These are phyloP conservation scores for Periglandula ipomoeae DNA, from an alignment of 2,329 filamentous ascomycete species.

Conservation along the genomic window DNA sequence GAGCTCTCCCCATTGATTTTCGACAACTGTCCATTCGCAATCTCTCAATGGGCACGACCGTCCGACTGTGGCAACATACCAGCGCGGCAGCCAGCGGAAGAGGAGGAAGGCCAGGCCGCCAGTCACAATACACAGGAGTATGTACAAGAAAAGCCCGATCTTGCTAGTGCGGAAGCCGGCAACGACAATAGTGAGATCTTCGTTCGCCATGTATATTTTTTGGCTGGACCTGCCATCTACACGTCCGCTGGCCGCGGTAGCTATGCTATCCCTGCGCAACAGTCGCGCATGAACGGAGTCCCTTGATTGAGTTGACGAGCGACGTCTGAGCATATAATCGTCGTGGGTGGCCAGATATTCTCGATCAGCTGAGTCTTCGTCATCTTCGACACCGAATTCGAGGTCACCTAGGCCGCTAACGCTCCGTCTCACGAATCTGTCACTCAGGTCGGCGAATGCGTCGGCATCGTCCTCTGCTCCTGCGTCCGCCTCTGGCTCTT, in stretches of 20 bases:
- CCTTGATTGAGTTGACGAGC: conserved; percentile 52
- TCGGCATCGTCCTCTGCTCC: conserved; percentile 18
- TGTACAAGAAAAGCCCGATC: conserved; percentile 60
- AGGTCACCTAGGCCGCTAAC: conserved; percentile 30
- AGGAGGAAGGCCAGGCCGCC: conserved; percentile 74
- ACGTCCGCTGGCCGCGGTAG: conserved; percentile 57
- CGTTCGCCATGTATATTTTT: conserved; percentile 86
- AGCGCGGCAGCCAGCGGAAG: conserved; percentile 81
- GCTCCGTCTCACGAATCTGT: conserved; percentile 20
- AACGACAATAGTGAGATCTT: conserved; percentile 89
- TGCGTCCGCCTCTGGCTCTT: conserved; percentile 38
- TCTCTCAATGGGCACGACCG: conserved; percentile 57
- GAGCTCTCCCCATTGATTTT: conserved; percentile 97
- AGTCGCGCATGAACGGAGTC: conserved; percentile 54
- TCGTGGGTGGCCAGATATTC: conserved; percentile 31
- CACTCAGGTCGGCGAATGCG: conserved; percentile 17
- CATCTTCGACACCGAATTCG: conserved; percentile 31
- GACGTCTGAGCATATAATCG: conserved; percentile 45
- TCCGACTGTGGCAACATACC: conserved; percentile 72
- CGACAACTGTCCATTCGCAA: conserved; percentile 87
- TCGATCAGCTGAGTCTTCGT: conserved; percentile 30
- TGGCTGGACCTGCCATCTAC: conserved; percentile 62
- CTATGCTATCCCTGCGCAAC: conserved; percentile 59
- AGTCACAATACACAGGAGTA: conserved; percentile 60
- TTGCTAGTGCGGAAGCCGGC: conserved; percentile 79